A percentile compares a stretch with the other conserved stretches of the same genome.
Evolutionary conservation across 805 yeast species (phyloP).

Genomic region (Cyberlindnera mrakii): DNA sequence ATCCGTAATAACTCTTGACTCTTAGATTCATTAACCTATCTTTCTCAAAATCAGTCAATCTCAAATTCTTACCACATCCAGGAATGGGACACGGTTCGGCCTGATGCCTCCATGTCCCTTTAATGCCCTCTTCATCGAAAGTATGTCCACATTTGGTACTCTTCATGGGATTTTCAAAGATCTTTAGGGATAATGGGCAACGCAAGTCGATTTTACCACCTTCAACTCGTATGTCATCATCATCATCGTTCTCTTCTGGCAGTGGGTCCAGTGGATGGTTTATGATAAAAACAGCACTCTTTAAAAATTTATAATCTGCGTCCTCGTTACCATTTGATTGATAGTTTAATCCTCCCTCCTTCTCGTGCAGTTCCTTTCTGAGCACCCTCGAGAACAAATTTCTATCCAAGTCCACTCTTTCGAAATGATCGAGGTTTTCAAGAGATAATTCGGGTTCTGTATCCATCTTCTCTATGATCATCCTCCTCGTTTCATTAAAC

Average conservation of each 20-base stretch:
- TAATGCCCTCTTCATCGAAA: conserved; percentile 45
- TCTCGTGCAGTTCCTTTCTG: conserved; percentile 1
- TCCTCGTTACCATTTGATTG: neutral
- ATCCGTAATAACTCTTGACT: conserved; percentile 34
- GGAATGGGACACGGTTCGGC: conserved; percentile 46
- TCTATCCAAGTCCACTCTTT: neutral
- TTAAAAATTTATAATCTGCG: conserved; percentile 23
- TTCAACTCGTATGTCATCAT: conserved; percentile 57
- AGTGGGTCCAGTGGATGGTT: conserved; percentile 57
- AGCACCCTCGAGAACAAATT: conserved; percentile 9
- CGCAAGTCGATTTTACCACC: conserved; percentile 67
- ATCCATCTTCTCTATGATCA: conserved; percentile 1
- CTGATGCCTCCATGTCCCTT: conserved; percentile 25
- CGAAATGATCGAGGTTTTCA: conserved; percentile 8
- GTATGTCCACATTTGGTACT: conserved; percentile 56
- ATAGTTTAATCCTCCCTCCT: neutral
- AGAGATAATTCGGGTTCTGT: conserved; percentile 10
- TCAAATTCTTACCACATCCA: conserved; percentile 34
- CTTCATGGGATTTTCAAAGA: conserved; percentile 49
- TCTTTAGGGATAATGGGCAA: conserved; percentile 59
- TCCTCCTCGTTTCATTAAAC: conserved; percentile 11
- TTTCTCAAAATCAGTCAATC: conserved; percentile 30
- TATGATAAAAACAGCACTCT: conserved; percentile 42
- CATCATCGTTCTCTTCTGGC: conserved; percentile 40
- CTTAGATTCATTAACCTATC: conserved; percentile 55